These are phyloP conservation scores for Thelonectria olida DNA, from an alignment of 2,329 filamentous ascomycete species.

Conservation along the genomic window DNA sequence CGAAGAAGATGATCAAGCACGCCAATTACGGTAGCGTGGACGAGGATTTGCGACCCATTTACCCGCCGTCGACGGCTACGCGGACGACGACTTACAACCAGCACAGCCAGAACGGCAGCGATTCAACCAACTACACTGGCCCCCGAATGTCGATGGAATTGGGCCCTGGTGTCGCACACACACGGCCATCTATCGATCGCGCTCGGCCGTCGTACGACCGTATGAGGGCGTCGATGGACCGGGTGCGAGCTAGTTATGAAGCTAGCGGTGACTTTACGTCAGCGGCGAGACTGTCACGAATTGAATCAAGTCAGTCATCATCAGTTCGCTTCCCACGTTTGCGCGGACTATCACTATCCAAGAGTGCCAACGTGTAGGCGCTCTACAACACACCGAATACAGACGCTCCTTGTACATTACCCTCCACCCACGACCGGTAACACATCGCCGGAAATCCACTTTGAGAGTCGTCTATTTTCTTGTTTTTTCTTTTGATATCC, in stretches of 20 bases:
- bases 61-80: constrained; percentile 88
- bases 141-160: constrained; percentile 69
- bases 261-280: constrained; percentile 91
- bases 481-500: constrained; percentile 47
- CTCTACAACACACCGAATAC: constrained; percentile 25
- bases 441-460: constrained; percentile 24
- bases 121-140: constrained; percentile 88
- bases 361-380: constrained; percentile 50
- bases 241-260: constrained; percentile 84
- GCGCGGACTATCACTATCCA: constrained; percentile 55
- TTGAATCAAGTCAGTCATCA: constrained; percentile 76
- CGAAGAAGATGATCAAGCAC: constrained; percentile 63
- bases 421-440: constrained; percentile 31
- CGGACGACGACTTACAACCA: constrained; percentile 77
- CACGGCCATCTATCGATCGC: constrained; percentile 70
- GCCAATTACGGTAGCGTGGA: constrained; percentile 72
- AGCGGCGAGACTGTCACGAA: constrained; percentile 82
- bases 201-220: constrained; percentile 88
- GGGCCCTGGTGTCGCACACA: constrained; percentile 38
- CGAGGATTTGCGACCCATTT: constrained; percentile 91
- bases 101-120: constrained; percentile 89
- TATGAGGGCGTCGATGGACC: constrained; percentile 87
- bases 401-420: constrained; percentile 43
- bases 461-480: constrained; percentile 22
- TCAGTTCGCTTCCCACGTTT: constrained; percentile 47